These are phyloP conservation scores for Globisporangium ultimum DNA, from an alignment of 352 stramenopile genomes.

Conservation along the genomic window DNA sequence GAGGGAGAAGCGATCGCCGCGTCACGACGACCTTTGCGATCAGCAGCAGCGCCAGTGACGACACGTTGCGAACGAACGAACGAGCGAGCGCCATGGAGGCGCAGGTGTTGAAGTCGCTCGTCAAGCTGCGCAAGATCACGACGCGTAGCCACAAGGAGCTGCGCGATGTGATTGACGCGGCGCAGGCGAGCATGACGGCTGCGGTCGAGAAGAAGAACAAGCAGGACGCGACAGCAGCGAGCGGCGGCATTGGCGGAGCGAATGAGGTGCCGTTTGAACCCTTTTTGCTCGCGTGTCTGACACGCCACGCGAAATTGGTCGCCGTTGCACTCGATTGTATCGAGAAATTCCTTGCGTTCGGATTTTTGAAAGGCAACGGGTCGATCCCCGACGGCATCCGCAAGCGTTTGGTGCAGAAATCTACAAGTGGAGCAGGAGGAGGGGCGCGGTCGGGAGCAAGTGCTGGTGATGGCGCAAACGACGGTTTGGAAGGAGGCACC, in stretches of 20 bases:
- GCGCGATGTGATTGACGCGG: slow-evolving; percentile 61
- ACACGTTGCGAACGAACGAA: background rate
- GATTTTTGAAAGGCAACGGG: slow-evolving; percentile 68
- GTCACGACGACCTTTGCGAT: background rate
- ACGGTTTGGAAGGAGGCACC: slow-evolving; percentile 13
- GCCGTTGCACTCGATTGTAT: slow-evolving; percentile 84
- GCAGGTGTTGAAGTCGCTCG: slow-evolving; percentile 67
- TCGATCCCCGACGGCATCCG: slow-evolving; percentile 59
- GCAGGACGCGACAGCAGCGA: background rate
- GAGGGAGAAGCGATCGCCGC: too few species aligned
- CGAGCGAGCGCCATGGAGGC: slow-evolving; percentile 41
- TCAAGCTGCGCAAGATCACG: slow-evolving; percentile 74
- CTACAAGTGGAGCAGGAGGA: slow-evolving; percentile 14
- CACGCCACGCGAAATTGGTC: slow-evolving; percentile 73
- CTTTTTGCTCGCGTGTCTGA: slow-evolving; percentile 71
- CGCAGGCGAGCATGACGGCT: slow-evolving; percentile 39
- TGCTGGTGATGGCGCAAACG: slow-evolving; percentile 16
- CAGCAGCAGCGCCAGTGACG: background rate
- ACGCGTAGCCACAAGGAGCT: slow-evolving; percentile 73
- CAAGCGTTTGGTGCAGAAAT: slow-evolving; percentile 63
- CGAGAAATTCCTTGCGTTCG: slow-evolving; percentile 89
- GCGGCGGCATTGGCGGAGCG: slow-evolving; percentile 24
- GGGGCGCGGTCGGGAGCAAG: slow-evolving; percentile 1
- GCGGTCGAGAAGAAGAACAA: slow-evolving; percentile 28
- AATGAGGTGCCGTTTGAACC: slow-evolving; percentile 69